Conservation (phyloP, 768 basidiomycete species). For the Serendipita vermifera region DNA sequence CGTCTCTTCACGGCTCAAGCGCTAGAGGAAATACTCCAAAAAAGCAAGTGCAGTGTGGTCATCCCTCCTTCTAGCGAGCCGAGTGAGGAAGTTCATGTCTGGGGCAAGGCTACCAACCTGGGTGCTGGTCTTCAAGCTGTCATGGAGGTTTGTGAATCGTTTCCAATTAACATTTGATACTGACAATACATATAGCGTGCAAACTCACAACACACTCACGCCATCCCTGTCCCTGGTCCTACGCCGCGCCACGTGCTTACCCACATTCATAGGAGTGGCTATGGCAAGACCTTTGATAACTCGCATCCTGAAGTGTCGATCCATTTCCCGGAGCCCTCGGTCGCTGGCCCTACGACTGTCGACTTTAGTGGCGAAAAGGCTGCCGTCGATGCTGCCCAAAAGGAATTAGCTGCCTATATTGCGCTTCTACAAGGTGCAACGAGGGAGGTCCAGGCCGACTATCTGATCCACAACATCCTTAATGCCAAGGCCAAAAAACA, state of each 20-base stretch:
- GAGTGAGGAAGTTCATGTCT: constrained; percentile 72
- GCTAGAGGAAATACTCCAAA: constrained; percentile 62
- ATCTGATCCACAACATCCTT: constrained; percentile 74
- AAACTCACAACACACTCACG: constrained; percentile 80
- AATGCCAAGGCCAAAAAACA: constrained; percentile 77
- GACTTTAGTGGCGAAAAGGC: constrained; percentile 71
- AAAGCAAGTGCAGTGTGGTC: constrained; percentile 69
- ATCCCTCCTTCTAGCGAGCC: constrained; percentile 60
- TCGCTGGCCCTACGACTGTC: constrained; percentile 49
- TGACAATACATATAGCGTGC: constrained; percentile 61
- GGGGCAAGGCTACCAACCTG: constrained; percentile 62
- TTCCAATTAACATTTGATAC: neutral
- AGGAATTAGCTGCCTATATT: constrained; percentile 60
- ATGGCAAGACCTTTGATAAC: constrained; percentile 47
- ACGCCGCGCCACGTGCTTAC: constrained; percentile 51
- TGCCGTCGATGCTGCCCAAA: constrained; percentile 59
- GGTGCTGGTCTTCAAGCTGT: constrained; percentile 56
- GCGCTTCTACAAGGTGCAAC: constrained; percentile 68
- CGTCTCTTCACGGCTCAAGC: constrained; percentile 72
- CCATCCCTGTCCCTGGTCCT: constrained; percentile 67
- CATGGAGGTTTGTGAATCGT: constrained; percentile 14
- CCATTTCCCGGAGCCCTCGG: constrained; percentile 56
- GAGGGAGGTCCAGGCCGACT: constrained; percentile 65
- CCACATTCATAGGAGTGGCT: constrained; percentile 61
- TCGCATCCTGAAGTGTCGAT: constrained; percentile 57